Evolutionary conservation across 208 protist species (phyloP), one percentile per base, ranked within the genome.

Genomic region (Wallacemonas sp.): DNA sequence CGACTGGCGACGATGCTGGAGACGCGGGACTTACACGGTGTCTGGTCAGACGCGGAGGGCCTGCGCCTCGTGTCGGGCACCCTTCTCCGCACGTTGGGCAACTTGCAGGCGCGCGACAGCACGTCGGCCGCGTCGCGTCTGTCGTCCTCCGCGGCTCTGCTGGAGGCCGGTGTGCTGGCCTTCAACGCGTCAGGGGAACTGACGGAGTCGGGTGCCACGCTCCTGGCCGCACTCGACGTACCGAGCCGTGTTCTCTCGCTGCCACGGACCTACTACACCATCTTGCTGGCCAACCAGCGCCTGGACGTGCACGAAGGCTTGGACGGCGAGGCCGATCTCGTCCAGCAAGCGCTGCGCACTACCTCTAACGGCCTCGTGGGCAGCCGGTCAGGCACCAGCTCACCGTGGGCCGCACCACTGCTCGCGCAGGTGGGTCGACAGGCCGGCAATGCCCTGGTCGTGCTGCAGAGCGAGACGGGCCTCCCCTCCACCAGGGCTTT

Each of bases 151-250:
- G 20, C 65, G 16, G 22, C 48, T 25, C 70, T 93, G 44, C 67
- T 83, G 3, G 81, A 84, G 20, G 63, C 73, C 0, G 87, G 87
- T 22, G 76, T 89, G 55, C 54, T 79, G 7, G 67, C 74, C n/a
- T 63, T 91, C 52, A 57, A 76, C 28, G 73, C 61, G 14, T 54
- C 54, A 25, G 88, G 88, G 20, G n/a, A 16, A 12, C 73, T 94
- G 61, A 94, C 88, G 22, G 82, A 84, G 64, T 52, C 42, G 26
- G 88, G 88, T 3, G 88, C 88, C 14, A 63, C 48, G 22, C 65
- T 82, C 26, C 61, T 94, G 3, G 54, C 61, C 1, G 0, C 25
- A 18, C 32, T 33, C n/a, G 0, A 25, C 26, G 52, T 41, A 5
- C 46, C 62, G 8, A 52, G 49, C 25, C 84, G 81, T 28, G 57